Evolutionary conservation across 106 monocot genomes (phyloP), one percentile per base, ranked within the genome.

Genomic region (Platanthera zijinensis): DNA sequence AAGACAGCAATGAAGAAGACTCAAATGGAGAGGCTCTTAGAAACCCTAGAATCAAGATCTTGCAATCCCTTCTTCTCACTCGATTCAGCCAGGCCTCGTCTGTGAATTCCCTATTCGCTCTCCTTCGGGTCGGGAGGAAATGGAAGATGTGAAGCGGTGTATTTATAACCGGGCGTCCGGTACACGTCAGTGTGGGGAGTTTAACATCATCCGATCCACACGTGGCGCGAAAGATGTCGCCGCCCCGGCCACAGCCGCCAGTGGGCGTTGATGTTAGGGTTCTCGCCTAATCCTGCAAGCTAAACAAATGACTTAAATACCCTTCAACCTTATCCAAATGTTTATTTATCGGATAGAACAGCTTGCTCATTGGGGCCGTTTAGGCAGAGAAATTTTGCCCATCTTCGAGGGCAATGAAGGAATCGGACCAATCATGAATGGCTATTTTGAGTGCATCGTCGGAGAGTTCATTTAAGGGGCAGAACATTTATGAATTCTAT

Each of bases 121-220:
- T 48, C 19, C 17, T 18, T 51, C 11, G 7, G 22, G 77, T 8
- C 77, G 75, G 45, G 48, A 61, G 18, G 57, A 47, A 50, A 52
- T 8, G 3, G 5, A 25, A 59, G 9, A 17, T 4, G 28, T 3
- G 30, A 11, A 6, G n/a, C 67, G 63, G 0, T 0, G 48, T 25
- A 52, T 67, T 75, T 74, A 74, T 74, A 74, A 19, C 46, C 22
- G 67, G 28, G n/a, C 48, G 49, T 68, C 18, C 63, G 25, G 64
- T 11, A 68, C 74, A 80, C 80, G 80, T 75, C 64, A 80, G 30
- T 13, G 50, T 47, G 14, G 47, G 39, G 18, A 54, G 53, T 39
- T 21, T 17, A n/a, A 67, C 75, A 8, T 3, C 0, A 52, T 63
- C 46, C n/a, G 46, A 17, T 48, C 64, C 21, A 52, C 74, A 80